phyloP scores from a whole-genome alignment of 2,329 filamentous ascomycete genomes.

The Colletotrichum sp. region DNA sequence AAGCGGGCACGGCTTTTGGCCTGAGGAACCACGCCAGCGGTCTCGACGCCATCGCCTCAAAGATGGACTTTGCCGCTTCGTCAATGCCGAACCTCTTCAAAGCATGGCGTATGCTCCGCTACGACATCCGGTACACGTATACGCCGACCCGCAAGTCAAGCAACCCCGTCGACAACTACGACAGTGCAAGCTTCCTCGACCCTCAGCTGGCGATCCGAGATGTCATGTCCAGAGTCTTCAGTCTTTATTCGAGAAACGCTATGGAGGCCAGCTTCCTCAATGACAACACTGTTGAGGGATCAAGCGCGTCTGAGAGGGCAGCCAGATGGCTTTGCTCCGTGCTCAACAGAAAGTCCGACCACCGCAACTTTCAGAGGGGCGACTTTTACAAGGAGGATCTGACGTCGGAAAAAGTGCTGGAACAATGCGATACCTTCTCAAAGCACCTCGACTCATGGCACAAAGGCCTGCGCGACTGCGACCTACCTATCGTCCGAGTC shows the following conservation, averaged over 20 bases:
- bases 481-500: not conserved
- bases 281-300: not conserved
- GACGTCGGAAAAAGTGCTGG: not conserved
- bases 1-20: not conserved
- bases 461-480: not conserved
- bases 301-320: constrained; percentile 1
- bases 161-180: not conserved
- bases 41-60: not conserved
- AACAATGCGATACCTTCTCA: not conserved
- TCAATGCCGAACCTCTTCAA: constrained; percentile 9
- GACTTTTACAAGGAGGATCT: constrained; percentile 2
- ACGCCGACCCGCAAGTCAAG: not conserved
- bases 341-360: not conserved
- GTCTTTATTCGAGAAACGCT: not conserved
- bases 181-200: not conserved
- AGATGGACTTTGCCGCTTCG: not conserved
- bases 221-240: not conserved
- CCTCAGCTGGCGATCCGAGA: constrained; percentile 6
- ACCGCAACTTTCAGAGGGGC: not conserved
- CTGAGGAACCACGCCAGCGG: constrained; percentile 1
- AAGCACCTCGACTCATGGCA: constrained; percentile 1
- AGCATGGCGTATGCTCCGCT: constrained; percentile 10
- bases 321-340: constrained; percentile 1
- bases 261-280: constrained; percentile 2
- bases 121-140: not conserved